These are phyloP conservation scores for Tulasnella sp. DNA, from an alignment of 768 basidiomycete species.

Conservation along the genomic window DNA sequence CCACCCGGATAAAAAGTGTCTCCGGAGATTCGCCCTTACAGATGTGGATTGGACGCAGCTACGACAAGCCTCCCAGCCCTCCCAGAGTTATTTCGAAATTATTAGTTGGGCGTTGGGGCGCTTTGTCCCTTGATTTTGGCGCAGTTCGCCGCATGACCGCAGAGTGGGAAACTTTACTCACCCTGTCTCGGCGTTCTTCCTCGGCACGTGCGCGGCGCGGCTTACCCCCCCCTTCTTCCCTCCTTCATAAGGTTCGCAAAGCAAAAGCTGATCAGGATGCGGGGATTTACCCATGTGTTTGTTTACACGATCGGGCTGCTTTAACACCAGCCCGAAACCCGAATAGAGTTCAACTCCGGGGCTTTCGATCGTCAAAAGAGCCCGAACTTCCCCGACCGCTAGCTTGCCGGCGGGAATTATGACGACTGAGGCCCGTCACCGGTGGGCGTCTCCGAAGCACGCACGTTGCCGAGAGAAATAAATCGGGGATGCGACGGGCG, in stretches of 20 bases:
- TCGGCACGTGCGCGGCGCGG: background rate
- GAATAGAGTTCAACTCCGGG: no score
- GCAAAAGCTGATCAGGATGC: no score
- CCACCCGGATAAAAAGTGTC: background rate
- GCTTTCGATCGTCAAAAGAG: no score
- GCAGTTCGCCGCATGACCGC: constrained; percentile 5
- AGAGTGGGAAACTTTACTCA: background rate
- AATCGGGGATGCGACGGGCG: background rate
- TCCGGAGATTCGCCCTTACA: background rate
- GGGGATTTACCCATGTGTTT: no score
- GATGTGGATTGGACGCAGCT: background rate
- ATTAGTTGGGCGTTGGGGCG: background rate
- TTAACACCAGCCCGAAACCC: no score
- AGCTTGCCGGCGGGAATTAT: background rate
- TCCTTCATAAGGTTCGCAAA: background rate
- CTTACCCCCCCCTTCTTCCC: background rate
- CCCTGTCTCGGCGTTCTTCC: background rate
- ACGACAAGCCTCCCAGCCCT: background rate
- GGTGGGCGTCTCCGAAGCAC: background rate
- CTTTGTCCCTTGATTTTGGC: background rate
- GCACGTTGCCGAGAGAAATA: no score
- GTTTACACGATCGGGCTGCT: no score
- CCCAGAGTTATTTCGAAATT: no score
- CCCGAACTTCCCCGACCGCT: no score
- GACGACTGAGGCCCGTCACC: background rate